Conservation (phyloP, 441 rosid genomes). For the Corymbia citriodora region DNA sequence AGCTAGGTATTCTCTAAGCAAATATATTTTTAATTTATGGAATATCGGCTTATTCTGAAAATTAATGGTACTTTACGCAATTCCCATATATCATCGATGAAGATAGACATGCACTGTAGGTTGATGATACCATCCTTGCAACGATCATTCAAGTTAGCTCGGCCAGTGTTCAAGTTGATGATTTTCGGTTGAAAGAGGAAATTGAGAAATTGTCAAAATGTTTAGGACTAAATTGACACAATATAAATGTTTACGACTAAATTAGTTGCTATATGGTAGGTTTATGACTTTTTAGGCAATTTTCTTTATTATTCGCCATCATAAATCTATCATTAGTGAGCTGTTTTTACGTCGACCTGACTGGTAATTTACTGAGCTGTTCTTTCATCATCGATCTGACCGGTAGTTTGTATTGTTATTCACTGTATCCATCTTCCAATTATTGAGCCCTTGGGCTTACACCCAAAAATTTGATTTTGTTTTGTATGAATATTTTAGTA, state of each 20-base stretch:
- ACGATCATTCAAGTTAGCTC: background rate
- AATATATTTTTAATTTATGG: background rate
- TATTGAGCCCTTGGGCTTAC: background rate
- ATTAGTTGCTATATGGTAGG: accelerated
- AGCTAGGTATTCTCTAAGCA: background rate
- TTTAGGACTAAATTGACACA: background rate
- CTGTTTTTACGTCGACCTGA: too few relatives aligned
- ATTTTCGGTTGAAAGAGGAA: background rate
- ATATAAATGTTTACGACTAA: accelerated
- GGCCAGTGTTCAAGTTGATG: background rate
- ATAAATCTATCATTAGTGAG: background rate
- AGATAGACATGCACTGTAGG: background rate
- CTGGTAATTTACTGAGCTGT: too few relatives aligned
- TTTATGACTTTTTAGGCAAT: background rate
- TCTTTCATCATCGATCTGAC: background rate
- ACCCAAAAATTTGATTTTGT: background rate
- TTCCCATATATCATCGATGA: background rate
- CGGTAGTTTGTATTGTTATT: background rate
- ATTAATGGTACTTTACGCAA: background rate
- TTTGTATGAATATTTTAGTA: background rate
- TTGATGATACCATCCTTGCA: background rate
- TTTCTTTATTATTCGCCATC: accelerated
- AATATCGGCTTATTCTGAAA: background rate
- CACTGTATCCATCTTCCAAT: accelerated
- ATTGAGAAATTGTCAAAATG: accelerated